Conservation (phyloP, 805 yeast genomes). For the Nakazawaea ambrosiae region DNA sequence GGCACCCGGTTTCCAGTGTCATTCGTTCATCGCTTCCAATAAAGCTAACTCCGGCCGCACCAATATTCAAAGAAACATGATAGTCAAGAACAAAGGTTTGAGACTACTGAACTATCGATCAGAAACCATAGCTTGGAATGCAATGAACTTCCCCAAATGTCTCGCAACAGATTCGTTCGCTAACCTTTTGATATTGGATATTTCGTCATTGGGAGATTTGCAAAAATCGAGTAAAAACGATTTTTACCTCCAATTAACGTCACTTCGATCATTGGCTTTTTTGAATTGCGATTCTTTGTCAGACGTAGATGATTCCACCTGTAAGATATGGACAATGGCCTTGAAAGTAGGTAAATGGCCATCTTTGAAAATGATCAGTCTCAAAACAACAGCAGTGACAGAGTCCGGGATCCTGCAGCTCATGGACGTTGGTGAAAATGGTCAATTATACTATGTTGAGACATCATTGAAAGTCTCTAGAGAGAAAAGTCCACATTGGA, state of each 20-base stretch:
- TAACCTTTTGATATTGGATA: slow-evolving; percentile 15
- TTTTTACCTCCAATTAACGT: slow-evolving; percentile 8
- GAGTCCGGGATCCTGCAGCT: not conserved
- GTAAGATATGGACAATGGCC: slow-evolving; percentile 21
- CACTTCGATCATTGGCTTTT: slow-evolving; percentile 1
- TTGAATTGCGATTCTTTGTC: slow-evolving; percentile 9
- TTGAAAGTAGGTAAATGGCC: slow-evolving; percentile 18
- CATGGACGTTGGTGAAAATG: not conserved
- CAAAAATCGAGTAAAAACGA: not conserved
- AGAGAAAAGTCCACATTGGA: slow-evolving; percentile 2
- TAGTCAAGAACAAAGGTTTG: slow-evolving; percentile 9
- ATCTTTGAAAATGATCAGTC: slow-evolving; percentile 12
- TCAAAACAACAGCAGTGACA: slow-evolving; percentile 1
- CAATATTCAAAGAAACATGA: not conserved
- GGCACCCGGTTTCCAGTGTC: too few relatives aligned
- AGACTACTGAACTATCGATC: slow-evolving; percentile 21
- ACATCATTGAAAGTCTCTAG: slow-evolving; percentile 6
- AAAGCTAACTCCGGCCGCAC: not conserved
- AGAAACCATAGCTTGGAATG: slow-evolving; percentile 26
- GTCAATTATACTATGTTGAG: slow-evolving; percentile 13
- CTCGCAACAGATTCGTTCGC: slow-evolving; percentile 3
- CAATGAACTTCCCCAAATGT: slow-evolving; percentile 12
- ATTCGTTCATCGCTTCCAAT: too few relatives aligned
- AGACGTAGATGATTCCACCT: slow-evolving; percentile 14
- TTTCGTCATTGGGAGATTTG: slow-evolving; percentile 11